phyloP scores from a whole-genome alignment of 179 eudicot species.

The Nepenthes alata region DNA sequence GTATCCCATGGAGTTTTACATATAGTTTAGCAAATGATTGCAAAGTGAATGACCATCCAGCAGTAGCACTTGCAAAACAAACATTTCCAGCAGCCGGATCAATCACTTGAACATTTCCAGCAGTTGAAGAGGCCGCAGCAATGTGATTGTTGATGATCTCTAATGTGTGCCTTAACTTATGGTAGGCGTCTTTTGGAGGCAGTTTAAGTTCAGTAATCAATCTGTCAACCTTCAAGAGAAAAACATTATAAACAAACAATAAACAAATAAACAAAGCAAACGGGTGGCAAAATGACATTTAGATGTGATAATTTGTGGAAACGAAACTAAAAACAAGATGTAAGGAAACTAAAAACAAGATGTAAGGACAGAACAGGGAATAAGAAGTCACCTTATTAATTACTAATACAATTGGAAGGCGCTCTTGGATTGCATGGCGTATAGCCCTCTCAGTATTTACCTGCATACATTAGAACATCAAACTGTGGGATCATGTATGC shows the following conservation, averaged over 20 bases:
- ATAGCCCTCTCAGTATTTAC: slow-evolving; percentile 87
- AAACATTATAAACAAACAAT: slow-evolving; percentile 1
- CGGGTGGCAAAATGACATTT: no score
- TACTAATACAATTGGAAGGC: slow-evolving; percentile 81
- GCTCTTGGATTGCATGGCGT: slow-evolving; percentile 88
- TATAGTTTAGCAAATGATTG: slow-evolving; percentile 94
- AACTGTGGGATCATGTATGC: background rate
- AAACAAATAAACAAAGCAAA: background rate
- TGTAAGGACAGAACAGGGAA: background rate
- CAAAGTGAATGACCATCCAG: slow-evolving; percentile 96
- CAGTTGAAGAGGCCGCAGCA: slow-evolving; percentile 72
- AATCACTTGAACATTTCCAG: slow-evolving; percentile 67
- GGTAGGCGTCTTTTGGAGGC: slow-evolving; percentile 98
- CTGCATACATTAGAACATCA: background rate
- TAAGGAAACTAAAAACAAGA: background rate
- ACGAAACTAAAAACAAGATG: background rate
- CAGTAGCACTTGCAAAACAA: slow-evolving; percentile 93
- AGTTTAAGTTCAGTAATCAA: slow-evolving; percentile 87
- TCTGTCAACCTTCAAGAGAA: slow-evolving; percentile 67
- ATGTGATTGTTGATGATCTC: slow-evolving; percentile 81
- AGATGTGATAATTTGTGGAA: background rate
- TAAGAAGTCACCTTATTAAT: slow-evolving; percentile 59
- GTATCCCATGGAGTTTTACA: slow-evolving; percentile 83
- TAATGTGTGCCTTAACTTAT: slow-evolving; percentile 77
- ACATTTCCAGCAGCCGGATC: slow-evolving; percentile 92